Evolutionary conservation across 768 basidiomycete genomes (phyloP).

Genomic region (Russula virescens): DNA sequence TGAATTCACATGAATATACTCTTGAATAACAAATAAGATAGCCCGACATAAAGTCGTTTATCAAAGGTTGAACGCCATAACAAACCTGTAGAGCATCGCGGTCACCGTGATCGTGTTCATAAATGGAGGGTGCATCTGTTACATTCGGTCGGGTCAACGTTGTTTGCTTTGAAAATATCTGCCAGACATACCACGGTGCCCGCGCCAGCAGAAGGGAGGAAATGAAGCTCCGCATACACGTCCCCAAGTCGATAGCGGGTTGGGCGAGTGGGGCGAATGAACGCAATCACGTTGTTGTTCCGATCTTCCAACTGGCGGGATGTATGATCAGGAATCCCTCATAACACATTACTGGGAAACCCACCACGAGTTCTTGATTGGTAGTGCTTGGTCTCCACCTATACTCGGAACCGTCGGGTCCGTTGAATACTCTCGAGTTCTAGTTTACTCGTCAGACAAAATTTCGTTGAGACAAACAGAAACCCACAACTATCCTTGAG

Average conservation of each 20-base stretch:
- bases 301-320: constrained; percentile 60
- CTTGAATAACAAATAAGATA: no score
- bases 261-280: constrained; percentile 70
- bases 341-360: constrained; percentile 16
- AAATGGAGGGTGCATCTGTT: constrained; percentile 78
- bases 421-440: constrained; percentile 57
- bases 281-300: constrained; percentile 63
- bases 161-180: constrained; percentile 12
- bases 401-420: constrained; percentile 76
- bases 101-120: constrained; percentile 86
- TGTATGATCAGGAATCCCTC: constrained; percentile 4
- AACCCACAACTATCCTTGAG: constrained; percentile 52
- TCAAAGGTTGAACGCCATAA: constrained; percentile 42
- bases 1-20: no score
- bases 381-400: constrained; percentile 69
- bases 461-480: constrained; percentile 3
- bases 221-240: constrained; percentile 81
- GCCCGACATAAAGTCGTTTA: not conserved
- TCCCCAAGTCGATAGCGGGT: constrained; percentile 77
- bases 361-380: constrained; percentile 46
- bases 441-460: constrained; percentile 21
- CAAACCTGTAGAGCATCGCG: constrained; percentile 81
- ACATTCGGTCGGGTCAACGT: constrained; percentile 13
- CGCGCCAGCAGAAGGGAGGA: constrained; percentile 69
- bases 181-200: constrained; percentile 53